Evolutionary conservation across 371 early-diverging fungal species (phyloP).

Genomic region (Actinomortierella ambigua): DNA sequence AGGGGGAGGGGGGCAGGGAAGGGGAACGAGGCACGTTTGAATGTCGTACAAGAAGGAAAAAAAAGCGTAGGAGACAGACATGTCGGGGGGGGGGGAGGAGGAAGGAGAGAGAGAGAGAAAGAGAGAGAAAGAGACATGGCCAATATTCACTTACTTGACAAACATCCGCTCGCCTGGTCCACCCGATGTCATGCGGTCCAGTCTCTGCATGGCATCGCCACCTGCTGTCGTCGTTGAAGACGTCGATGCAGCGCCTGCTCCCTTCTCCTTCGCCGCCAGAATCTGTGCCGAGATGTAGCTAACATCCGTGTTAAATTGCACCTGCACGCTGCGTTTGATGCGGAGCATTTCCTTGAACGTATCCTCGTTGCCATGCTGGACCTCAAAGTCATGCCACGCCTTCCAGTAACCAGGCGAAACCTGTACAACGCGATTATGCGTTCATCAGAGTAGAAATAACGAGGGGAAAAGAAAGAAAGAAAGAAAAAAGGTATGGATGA

Average conservation of each 20-base stretch:
- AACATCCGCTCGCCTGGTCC: conserved; percentile 40
- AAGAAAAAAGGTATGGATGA: not conserved
- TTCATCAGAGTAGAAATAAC: no score
- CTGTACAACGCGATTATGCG: conserved; percentile 21
- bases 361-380: conserved; percentile 96
- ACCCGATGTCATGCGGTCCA: conserved; percentile 43
- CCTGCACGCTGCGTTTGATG: conserved; percentile 89
- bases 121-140: conserved; percentile 5
- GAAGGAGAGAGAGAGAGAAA: not conserved
- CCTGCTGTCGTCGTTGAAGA: not conserved
- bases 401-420: conserved; percentile 83
- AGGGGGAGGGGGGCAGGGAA: not conserved
- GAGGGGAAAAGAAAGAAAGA: no score
- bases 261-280: conserved; percentile 41
- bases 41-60: not conserved
- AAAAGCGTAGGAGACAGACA: no score
- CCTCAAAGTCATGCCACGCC: conserved; percentile 96
- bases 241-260: conserved; percentile 12
- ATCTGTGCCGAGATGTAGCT: conserved; percentile 53
- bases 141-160: conserved; percentile 44
- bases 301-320: conserved; percentile 78
- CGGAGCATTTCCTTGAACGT: conserved; percentile 98
- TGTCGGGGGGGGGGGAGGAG: not conserved
- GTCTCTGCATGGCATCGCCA: conserved; percentile 44
- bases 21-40: not conserved